Conservation (phyloP, 805 yeast species). For the Yarrowia divulgata region DNA sequence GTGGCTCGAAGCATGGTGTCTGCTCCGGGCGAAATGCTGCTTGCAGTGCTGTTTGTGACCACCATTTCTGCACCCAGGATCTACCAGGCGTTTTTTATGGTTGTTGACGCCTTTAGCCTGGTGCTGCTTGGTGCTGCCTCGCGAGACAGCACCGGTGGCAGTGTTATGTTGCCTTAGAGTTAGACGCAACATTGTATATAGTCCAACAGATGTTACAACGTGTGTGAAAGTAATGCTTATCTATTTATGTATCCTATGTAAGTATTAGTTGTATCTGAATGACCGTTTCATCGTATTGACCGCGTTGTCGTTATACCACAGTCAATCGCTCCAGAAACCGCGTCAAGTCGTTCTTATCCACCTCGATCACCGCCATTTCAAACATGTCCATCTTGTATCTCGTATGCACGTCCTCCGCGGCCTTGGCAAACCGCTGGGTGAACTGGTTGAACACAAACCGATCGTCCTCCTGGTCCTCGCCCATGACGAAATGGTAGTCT, state of each 20-base stretch:
- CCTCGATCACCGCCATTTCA: slow-evolving; percentile 91
- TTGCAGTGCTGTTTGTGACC: slow-evolving; percentile 10
- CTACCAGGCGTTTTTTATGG: background rate
- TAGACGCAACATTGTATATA: slow-evolving; percentile 4
- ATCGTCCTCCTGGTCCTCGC: slow-evolving; percentile 45
- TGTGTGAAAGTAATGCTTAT: background rate
- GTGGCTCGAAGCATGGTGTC: slow-evolving; percentile 17
- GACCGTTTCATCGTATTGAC: no score
- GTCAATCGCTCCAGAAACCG: slow-evolving; percentile 88
- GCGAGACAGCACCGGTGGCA: background rate
- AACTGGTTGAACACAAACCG: slow-evolving; percentile 58
- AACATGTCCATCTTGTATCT: slow-evolving; percentile 91
- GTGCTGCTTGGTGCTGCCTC: background rate
- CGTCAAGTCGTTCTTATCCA: slow-evolving; percentile 82
- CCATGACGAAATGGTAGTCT: slow-evolving; percentile 49
- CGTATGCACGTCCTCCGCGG: slow-evolving; percentile 84
- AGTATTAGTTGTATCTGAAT: background rate
- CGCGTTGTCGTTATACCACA: background rate
- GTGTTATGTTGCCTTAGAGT: background rate
- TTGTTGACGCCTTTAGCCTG: background rate
- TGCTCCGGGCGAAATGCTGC: slow-evolving; percentile 6
- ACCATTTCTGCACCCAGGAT: slow-evolving; percentile 15
- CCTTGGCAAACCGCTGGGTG: slow-evolving; percentile 89
- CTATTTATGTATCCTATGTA: slow-evolving; percentile 4
- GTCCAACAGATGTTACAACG: background rate